Conservation (phyloP, 768 basidiomycete species). For the Lactifluus subvellereus region DNA sequence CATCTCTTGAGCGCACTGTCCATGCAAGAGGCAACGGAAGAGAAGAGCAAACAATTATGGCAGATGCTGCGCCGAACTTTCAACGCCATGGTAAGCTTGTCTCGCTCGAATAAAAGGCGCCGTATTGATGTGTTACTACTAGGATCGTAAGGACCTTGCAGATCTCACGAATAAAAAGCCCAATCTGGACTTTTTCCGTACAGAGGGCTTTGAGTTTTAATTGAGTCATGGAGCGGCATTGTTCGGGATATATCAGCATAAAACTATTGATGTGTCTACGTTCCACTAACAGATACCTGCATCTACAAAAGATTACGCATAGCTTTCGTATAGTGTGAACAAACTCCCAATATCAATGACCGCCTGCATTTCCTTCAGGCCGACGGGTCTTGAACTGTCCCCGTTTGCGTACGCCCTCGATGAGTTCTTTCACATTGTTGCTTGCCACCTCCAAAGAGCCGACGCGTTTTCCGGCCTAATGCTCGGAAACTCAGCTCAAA, state of each 20-base stretch:
- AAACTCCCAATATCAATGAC: slow-evolving; percentile 26
- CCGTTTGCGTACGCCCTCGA: slow-evolving; percentile 50
- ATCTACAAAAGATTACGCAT: neutral
- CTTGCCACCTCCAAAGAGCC: slow-evolving; percentile 32
- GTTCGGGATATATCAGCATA: neutral
- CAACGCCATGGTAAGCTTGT: slow-evolving; percentile 61
- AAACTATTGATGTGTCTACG: neutral
- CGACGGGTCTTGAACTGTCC: slow-evolving; percentile 68
- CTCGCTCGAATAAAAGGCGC: neutral
- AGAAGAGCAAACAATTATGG: slow-evolving; percentile 85
- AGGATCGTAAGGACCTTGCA: slow-evolving; percentile 81
- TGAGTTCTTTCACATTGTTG: slow-evolving; percentile 45
- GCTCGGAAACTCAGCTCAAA: neutral
- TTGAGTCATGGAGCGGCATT: neutral
- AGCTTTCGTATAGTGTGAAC: neutral
- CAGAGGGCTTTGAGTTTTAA: slow-evolving; percentile 86
- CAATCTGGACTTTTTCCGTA: slow-evolving; percentile 67
- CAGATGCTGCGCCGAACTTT: slow-evolving; percentile 80
- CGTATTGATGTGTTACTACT: slow-evolving; percentile 9
- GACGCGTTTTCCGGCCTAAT: slow-evolving; percentile 32
- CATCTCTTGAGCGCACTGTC: slow-evolving; percentile 85
- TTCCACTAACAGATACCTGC: neutral
- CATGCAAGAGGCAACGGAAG: slow-evolving; percentile 65
- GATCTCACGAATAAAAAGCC: slow-evolving; percentile 62
- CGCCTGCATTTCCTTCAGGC: slow-evolving; percentile 61